A percentile compares a stretch with the other conserved stretches of the same genome.
These are phyloP conservation scores for Pleurotus giganteus DNA, from an alignment of 768 basidiomycete genomes.

Conservation along the genomic window DNA sequence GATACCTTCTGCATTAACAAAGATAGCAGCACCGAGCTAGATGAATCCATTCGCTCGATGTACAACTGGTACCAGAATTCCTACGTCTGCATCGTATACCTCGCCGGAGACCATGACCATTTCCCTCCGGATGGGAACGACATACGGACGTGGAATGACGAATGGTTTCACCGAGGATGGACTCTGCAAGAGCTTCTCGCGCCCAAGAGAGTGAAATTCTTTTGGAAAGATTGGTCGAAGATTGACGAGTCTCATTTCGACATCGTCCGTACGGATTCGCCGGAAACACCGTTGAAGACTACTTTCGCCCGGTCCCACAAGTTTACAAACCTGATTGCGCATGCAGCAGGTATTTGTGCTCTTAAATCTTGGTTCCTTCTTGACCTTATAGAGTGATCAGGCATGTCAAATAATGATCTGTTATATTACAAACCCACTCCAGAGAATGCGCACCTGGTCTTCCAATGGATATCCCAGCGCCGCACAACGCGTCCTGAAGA, in stretches of 20 bases:
- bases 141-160: neutral
- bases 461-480: neutral
- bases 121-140: neutral
- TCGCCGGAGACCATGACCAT: neutral
- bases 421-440: neutral
- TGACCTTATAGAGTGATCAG: neutral
- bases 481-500: neutral
- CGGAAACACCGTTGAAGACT: neutral
- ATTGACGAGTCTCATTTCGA: neutral
- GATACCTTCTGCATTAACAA: slow-evolving; percentile 4
- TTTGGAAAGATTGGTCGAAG: neutral
- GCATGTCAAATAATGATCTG: neutral
- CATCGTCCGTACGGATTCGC: neutral
- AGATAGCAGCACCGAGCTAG: neutral
- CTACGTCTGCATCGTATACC: slow-evolving; percentile 1
- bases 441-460: neutral
- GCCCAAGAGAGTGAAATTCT: slow-evolving; percentile 1
- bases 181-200: slow-evolving; percentile 2
- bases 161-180: slow-evolving; percentile 1
- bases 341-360: neutral
- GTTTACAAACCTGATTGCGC: neutral
- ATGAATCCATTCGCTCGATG: slow-evolving; percentile 4
- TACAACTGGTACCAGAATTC: slow-evolving; percentile 1
- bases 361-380: no score
- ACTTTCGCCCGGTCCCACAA: neutral